A percentile compares a stretch with the other conserved stretches of the same genome.
phyloP scores from a whole-genome alignment of 768 basidiomycete species.

The Termitomyces sp. region DNA sequence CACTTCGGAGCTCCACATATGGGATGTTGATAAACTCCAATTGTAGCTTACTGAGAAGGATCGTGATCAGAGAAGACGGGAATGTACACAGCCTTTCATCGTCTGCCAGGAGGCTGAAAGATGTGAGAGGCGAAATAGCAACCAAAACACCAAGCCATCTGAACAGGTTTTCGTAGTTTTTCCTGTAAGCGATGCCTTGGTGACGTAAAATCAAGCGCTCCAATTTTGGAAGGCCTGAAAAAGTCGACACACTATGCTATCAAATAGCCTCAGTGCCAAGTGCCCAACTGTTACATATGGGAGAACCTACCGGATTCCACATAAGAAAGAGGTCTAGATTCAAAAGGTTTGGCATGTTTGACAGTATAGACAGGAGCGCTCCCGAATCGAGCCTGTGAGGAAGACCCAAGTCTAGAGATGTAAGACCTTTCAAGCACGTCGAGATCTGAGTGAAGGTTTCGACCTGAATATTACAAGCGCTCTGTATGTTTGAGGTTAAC shows the following conservation, averaged over 20 bases:
- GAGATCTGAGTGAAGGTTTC: background rate
- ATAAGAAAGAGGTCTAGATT: background rate
- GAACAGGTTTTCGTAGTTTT: background rate
- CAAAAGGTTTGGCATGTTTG: background rate
- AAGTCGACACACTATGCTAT: background rate
- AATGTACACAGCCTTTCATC: background rate
- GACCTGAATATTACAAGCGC: background rate
- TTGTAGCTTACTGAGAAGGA: background rate
- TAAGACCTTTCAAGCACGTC: background rate
- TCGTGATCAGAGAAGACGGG: background rate
- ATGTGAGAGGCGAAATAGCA: background rate
- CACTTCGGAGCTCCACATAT: background rate
- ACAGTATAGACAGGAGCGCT: background rate
- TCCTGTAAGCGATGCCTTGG: background rate
- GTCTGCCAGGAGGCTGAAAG: constrained; percentile 5
- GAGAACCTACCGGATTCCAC: background rate
- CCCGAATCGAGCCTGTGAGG: background rate
- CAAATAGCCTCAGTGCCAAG: background rate
- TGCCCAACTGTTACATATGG: background rate
- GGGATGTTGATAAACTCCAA: constrained; percentile 6
- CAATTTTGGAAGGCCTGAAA: constrained; percentile 2
- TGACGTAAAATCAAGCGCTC: constrained; percentile 3
- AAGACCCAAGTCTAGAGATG: background rate
- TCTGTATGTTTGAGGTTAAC: background rate
- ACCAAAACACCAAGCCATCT: constrained; percentile 1